phyloP scores from a whole-genome alignment of 805 yeast genomes.

The Cyberlindnera lachancei region DNA sequence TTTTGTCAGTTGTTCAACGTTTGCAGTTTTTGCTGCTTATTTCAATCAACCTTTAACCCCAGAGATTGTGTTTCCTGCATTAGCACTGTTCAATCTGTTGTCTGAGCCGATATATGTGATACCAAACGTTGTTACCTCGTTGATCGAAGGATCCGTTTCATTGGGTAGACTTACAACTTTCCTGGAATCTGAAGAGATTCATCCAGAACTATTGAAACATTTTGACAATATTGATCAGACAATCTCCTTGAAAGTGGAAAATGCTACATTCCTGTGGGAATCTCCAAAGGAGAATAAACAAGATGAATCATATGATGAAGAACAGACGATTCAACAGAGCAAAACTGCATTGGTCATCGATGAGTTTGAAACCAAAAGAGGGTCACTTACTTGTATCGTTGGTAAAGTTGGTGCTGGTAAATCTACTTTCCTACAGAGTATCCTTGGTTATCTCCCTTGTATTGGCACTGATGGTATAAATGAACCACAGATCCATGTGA shows the following conservation, averaged over 20 bases:
- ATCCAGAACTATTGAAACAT: constrained; percentile 27
- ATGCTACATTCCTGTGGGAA: constrained; percentile 51
- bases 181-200: constrained; percentile 39
- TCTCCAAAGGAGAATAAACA: constrained; percentile 16
- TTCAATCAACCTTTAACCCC: constrained; percentile 49
- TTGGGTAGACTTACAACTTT: constrained; percentile 45
- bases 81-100: constrained; percentile 50
- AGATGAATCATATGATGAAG: constrained; percentile 32
- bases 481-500: constrained; percentile 29
- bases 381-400: constrained; percentile 50
- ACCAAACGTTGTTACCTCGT: constrained; percentile 48
- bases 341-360: constrained; percentile 40
- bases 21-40: constrained; percentile 43
- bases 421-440: constrained; percentile 31
- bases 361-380: constrained; percentile 42
- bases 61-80: constrained; percentile 62
- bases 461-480: constrained; percentile 21
- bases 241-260: constrained; percentile 34
- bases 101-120: constrained; percentile 52
- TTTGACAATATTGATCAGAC: constrained; percentile 17
- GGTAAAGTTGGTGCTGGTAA: constrained; percentile 69
- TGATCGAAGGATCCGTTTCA: constrained; percentile 55
- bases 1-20: constrained; percentile 54
- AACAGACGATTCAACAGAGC: constrained; percentile 34
- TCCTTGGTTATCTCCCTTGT: constrained; percentile 46